These are phyloP conservation scores for Paratinospora sagittata DNA, from an alignment of 164 flowering plant species.

Conservation along the genomic window DNA sequence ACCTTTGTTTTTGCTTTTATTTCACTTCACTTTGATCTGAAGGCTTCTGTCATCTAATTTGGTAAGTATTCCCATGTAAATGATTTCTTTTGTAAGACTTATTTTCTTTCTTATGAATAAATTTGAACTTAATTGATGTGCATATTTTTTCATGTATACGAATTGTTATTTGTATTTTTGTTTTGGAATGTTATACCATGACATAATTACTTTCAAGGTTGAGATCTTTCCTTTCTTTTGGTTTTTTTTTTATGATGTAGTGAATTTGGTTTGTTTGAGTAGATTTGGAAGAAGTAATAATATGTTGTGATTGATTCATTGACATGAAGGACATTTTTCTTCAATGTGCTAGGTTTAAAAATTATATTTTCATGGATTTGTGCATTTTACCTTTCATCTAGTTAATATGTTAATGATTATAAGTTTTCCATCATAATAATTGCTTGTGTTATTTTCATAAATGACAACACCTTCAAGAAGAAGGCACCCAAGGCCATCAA, in stretches of 20 bases:
- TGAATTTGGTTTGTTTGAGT: no score
- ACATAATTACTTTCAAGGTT: no score
- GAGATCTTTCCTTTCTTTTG: no score
- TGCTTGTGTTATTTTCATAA: neutral
- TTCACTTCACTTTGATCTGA: no score
- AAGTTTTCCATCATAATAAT: neutral
- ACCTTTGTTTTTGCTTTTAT: no score
- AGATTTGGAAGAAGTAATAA: no score
- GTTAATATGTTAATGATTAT: neutral
- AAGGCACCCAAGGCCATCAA: constrained; percentile 16
- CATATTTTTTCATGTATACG: neutral
- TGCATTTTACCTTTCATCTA: no score
- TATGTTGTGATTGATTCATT: no score
- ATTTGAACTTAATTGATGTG: neutral
- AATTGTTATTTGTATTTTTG: neutral
- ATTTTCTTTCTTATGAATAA: neutral
- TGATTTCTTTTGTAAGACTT: neutral
- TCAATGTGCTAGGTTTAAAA: neutral
- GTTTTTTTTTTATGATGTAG: no score
- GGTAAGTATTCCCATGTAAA: neutral
- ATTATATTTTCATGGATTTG: neutral
- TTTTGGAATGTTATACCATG: neutral
- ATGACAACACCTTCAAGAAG: constrained; percentile 14
- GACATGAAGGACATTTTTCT: neutral
- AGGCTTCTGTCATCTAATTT: neutral